phyloP scores from a whole-genome alignment of 257 asterid genomes.

The Euphrasia confusa region DNA sequence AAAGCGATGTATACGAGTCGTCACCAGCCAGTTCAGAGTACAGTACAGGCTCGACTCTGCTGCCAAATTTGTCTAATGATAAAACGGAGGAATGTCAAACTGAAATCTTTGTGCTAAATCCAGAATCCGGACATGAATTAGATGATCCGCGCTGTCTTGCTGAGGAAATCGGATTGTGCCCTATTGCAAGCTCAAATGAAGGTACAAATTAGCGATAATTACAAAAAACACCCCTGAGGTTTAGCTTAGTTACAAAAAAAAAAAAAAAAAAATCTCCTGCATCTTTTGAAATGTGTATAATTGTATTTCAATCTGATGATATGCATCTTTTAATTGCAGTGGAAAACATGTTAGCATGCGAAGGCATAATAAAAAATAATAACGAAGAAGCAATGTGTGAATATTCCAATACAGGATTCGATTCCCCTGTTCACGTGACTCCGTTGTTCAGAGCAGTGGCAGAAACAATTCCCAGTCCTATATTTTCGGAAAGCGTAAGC shows the following conservation, averaged over 20 bases:
- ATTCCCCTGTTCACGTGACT: conserved; percentile 82
- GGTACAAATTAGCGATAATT: conserved; percentile 26
- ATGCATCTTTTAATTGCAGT: conserved; percentile 26
- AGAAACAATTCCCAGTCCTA: conserved; percentile 89
- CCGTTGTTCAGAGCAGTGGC: conserved; percentile 92
- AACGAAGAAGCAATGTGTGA: conserved; percentile 39
- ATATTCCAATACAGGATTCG: conserved; percentile 46
- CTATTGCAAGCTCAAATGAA: conserved; percentile 33
- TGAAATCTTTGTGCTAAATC: conserved; percentile 37
- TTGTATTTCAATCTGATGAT: conserved; percentile 24
- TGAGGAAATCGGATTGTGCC: conserved; percentile 40
- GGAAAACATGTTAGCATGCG: conserved; percentile 32
- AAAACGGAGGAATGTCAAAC: conserved; percentile 48
- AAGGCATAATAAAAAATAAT: conserved; percentile 28
- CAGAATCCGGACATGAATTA: conserved; percentile 34
- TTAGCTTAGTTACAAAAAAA: background rate
- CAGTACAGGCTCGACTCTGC: conserved; percentile 73
- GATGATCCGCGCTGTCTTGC: conserved; percentile 37
- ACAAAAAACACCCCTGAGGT: background rate
- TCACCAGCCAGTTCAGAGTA: conserved; percentile 78
- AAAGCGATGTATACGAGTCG: conserved; percentile 52
- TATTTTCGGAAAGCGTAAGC: conserved; percentile 97
- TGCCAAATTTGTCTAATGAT: conserved; percentile 38
- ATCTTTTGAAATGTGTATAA: background rate
- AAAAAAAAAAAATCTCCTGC: background rate